Conservation (phyloP, 352 stramenopile genomes). For the Discostella stelligera region DNA sequence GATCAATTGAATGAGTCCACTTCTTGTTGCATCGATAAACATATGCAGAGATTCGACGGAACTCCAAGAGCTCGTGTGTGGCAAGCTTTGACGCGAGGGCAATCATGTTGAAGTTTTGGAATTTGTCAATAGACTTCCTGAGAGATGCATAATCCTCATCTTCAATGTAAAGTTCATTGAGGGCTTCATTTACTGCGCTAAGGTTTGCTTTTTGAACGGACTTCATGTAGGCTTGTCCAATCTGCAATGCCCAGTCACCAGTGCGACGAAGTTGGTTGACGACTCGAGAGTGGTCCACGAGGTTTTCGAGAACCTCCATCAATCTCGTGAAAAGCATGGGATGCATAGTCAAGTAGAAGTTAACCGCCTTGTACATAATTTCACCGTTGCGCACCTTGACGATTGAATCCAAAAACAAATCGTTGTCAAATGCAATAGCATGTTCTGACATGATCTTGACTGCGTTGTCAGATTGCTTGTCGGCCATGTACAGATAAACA, state of each 20-base stretch:
- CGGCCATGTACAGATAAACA: conserved; percentile 99
- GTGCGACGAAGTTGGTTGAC: conserved; percentile 97
- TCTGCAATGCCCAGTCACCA: conserved; percentile 90
- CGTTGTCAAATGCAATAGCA: conserved; percentile 93
- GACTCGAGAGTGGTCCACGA: conserved; percentile 97
- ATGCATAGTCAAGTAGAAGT: conserved; percentile 96
- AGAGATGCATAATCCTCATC: conserved; percentile 98
- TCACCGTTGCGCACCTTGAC: conserved; percentile 99
- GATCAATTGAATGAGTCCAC: conserved; percentile 95
- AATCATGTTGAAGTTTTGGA: conserved; percentile 99
- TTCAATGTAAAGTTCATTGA: conserved; percentile 96
- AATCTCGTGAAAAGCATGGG: conserved; percentile 95
- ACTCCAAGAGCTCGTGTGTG: conserved; percentile 99
- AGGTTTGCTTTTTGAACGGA: conserved; percentile 98
- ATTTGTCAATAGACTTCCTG: conserved; percentile 96
- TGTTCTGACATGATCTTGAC: conserved; percentile 99
- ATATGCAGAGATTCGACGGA: conserved; percentile 98
- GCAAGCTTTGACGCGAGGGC: conserved; percentile 97
- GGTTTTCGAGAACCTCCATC: conserved; percentile 97
- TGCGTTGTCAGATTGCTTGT: conserved; percentile 98
- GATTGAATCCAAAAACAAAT: conserved; percentile 99
- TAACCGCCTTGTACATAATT: conserved; percentile 99
- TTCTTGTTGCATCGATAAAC: conserved; percentile 99
- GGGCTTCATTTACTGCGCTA: conserved; percentile 97
- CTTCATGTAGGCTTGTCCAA: conserved; percentile 97